These are phyloP conservation scores for Vitis riparia DNA, from an alignment of 164 flowering plant genomes.

Conservation along the genomic window DNA sequence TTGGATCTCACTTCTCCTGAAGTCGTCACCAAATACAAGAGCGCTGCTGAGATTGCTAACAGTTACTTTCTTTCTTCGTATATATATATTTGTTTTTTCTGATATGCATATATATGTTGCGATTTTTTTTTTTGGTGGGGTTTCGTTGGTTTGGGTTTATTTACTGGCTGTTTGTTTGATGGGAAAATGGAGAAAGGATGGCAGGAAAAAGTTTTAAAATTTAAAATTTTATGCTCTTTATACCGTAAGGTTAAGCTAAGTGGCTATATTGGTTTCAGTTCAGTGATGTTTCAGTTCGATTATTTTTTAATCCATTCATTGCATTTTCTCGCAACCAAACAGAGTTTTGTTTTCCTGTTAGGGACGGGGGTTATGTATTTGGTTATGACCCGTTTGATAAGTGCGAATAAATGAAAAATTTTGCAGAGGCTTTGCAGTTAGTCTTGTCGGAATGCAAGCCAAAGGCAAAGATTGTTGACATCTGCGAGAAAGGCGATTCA, in stretches of 20 bases:
- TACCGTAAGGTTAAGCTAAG: no score
- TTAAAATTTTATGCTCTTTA: no score
- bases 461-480: constrained; percentile 75
- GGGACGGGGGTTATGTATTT: no score
- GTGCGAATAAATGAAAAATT: background rate
- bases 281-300: no score
- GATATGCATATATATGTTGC: no score
- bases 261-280: no score
- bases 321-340: no score
- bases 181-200: background rate
- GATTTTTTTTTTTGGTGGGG: no score
- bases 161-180: background rate
- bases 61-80: constrained; percentile 31
- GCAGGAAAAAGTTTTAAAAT: no score
- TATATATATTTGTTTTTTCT: no score
- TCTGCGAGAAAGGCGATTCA: constrained; percentile 87
- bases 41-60: constrained; percentile 85
- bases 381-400: background rate
- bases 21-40: constrained; percentile 92
- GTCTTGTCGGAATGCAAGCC: constrained; percentile 84
- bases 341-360: no score
- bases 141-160: background rate
- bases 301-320: no score
- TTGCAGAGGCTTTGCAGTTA: constrained; percentile 86
- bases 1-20: constrained; percentile 86